Base-by-base conservation (phyloP, 345 rosid species). In the Sonneratia alba region DNA sequence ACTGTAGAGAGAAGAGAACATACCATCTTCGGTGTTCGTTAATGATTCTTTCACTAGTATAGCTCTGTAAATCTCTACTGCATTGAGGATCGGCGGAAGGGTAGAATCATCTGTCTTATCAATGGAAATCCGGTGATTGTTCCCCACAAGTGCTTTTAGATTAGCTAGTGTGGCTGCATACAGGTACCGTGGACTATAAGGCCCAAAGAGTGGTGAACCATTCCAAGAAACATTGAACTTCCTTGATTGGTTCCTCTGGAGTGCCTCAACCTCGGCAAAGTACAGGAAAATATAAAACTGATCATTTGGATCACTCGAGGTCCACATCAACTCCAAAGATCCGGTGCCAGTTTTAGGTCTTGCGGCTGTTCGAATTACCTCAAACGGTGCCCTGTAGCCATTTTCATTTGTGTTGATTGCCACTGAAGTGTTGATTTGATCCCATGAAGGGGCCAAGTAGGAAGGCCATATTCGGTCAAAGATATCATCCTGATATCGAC, bases 31-130 rank as follows among this genome's bases (percentile, higher is more conserved):
- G 22, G 71, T 66, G 42, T 71, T 70, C 1, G 91, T 84, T 66
- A 57, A 67, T 27, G 59, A 49, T 47, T 79, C 79, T 3, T 77
- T 71, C 21, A 82, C 74, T 9, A 71, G 63, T 70, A 71, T 75
- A 0, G 71, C 79, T 36, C 13, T 36, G 69, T 83, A 87, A 63
- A 89, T 43, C 73, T 86, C 91, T 57, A 89, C 69, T 15, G 81
- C 91, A 27, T 87, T 89, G 57, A 89, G 76, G n/a, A 82, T 65
- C 36, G 89, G 90, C 0, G 89, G 90, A 64, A 88, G 87, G 2
- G 86, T 78, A 1, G 87, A 86, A n/a, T 71, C 71, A 13, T 21
- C 57, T 3, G 75, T 56, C 67, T 73, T 78, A 3, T 56, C 10
- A 45, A 85, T 68, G 66, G 80, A 24, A 24, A 84, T 62, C 45